phyloP scores from a whole-genome alignment of 495 filamentous ascomycete species.

The Aspergillus heteromorphus region DNA sequence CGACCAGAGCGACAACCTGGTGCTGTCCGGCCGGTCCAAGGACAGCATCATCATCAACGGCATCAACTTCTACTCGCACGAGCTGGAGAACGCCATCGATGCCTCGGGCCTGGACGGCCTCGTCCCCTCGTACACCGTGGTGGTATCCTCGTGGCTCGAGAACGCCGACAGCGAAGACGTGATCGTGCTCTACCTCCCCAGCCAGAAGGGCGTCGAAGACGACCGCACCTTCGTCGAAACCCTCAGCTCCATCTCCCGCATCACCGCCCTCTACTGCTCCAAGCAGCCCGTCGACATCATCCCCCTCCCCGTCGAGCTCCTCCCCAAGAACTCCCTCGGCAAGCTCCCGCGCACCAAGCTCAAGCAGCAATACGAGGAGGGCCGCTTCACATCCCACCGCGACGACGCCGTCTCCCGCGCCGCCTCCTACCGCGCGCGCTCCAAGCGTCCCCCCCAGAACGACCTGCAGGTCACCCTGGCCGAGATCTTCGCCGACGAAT shows the following conservation, averaged over 20 bases:
- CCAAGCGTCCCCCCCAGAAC: conserved; percentile 1
- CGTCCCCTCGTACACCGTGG: background rate
- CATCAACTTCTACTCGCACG: background rate
- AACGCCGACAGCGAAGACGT: background rate
- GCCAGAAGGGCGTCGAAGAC: background rate
- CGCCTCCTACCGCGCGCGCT: conserved; percentile 3
- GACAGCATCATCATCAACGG: background rate
- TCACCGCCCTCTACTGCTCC: background rate
- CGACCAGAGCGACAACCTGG: background rate
- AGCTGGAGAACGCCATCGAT: background rate
- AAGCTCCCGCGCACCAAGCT: conserved; percentile 45
- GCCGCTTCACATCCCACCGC: conserved; percentile 4
- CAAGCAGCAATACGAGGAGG: conserved; percentile 8
- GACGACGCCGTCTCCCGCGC: conserved; percentile 20
- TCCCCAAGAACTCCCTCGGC: conserved; percentile 21
- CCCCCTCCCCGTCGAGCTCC: background rate
- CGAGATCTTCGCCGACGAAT: conserved; percentile 13
- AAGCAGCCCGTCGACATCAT: background rate
- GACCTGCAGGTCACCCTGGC: conserved; percentile 11
- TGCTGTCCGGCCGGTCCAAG: background rate
- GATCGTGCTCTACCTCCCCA: background rate
- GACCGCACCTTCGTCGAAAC: background rate
- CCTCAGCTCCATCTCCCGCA: background rate
- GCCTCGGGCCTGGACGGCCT: background rate
- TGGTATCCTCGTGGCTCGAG: background rate